These are phyloP conservation scores for Helenozyma rhizophorensis DNA, from an alignment of 805 yeast genomes.

Conservation along the genomic window DNA sequence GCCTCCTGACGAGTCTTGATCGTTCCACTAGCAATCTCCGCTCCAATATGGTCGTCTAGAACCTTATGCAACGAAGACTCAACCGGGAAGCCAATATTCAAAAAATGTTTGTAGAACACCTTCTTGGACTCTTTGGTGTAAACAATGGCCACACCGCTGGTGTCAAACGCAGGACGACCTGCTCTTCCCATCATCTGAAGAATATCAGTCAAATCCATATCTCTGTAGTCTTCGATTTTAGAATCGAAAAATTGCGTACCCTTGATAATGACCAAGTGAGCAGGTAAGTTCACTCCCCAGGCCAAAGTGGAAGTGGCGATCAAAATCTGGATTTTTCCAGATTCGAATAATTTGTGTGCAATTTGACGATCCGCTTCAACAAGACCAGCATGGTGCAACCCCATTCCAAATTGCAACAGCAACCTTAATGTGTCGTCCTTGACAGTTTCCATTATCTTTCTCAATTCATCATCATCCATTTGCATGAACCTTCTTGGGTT, in stretches of 20 bases:
- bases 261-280: slow-evolving; percentile 47
- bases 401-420: slow-evolving; percentile 69
- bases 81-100: slow-evolving; percentile 78
- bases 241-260: slow-evolving; percentile 62
- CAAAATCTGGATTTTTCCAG: slow-evolving; percentile 66
- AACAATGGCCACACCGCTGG: slow-evolving; percentile 64
- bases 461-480: slow-evolving; percentile 63
- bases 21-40: slow-evolving; percentile 71
- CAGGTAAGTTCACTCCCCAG: slow-evolving; percentile 78
- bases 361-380: slow-evolving; percentile 69
- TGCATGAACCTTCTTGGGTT: slow-evolving; percentile 67
- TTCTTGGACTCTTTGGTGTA: slow-evolving; percentile 74
- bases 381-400: slow-evolving; percentile 78
- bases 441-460: slow-evolving; percentile 46
- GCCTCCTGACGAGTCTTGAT: slow-evolving; percentile 64
- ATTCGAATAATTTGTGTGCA: slow-evolving; percentile 65
- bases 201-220: slow-evolving; percentile 80
- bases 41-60: slow-evolving; percentile 76
- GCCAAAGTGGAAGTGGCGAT: slow-evolving; percentile 79
- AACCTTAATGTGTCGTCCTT: slow-evolving; percentile 79
- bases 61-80: slow-evolving; percentile 75
- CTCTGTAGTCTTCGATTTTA: slow-evolving; percentile 46
- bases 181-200: slow-evolving; percentile 86
- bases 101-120: slow-evolving; percentile 69
- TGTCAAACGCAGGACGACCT: slow-evolving; percentile 77